Evolutionary conservation across 768 basidiomycete genomes (phyloP), one percentile per base, ranked within the genome.

Genomic region (Russula dissimulans): DNA sequence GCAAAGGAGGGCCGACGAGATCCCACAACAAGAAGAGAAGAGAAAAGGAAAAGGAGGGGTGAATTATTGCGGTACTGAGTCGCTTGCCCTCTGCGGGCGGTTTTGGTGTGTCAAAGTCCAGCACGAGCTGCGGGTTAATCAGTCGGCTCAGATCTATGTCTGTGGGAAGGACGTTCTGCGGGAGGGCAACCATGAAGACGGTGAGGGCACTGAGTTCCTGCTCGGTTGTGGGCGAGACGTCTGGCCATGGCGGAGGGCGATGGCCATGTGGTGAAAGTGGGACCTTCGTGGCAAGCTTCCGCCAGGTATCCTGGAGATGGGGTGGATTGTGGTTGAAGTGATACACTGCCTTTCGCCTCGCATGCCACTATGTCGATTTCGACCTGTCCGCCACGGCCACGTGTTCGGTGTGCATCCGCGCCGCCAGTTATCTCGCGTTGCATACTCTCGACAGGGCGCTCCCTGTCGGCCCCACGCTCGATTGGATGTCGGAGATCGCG

Each of bases 71-170:
- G n/a, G n/a, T n/a, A n/a, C n/a, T n/a, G n/a, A n/a, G n/a, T n/a
- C n/a, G n/a, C n/a, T n/a, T n/a, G n/a, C n/a, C n/a, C n/a, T n/a
- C n/a, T n/a, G n/a, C n/a, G n/a, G n/a, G n/a, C n/a, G n/a, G n/a
- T n/a, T n/a, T n/a, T n/a, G n/a, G 80, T 0, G 87, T 86, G 69
- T 92, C 89, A 69, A 92, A 92, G 67, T 89, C 90, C 44, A 92
- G 78, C 5, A 92, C 80, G 58, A 91, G 81, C 66, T 89, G 81
- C 4, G 90, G 88, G 69, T 92, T 89, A 59, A 91, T 82, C 8
- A 88, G 81, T 11, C 66, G 64, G 11, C 76, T 66, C 0, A 89
- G 86, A 66, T 91, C 81, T 47, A 90, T 79, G 6, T 75, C 74
- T 0, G 74, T 69, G 1, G 90, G 89, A 58, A 93, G 82, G 57